phyloP scores from a whole-genome alignment of 768 basidiomycete genomes.

The Pisolithus marmoratus region DNA sequence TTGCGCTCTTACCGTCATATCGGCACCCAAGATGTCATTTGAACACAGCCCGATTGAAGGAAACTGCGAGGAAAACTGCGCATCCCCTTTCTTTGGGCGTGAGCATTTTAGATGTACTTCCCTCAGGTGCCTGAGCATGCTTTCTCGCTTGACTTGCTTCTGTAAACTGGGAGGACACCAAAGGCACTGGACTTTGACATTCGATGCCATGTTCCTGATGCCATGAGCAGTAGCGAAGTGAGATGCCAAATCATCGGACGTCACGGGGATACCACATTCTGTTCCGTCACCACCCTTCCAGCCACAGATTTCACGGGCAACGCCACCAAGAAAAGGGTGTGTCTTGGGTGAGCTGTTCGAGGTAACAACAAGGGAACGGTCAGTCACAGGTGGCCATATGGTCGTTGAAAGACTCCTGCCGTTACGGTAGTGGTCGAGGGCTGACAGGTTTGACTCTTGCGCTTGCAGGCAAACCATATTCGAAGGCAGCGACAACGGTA shows the following conservation, averaged over 20 bases:
- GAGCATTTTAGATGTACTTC: neutral
- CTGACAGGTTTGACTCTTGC: no score
- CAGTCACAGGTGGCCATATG: no score
- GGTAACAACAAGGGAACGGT: neutral
- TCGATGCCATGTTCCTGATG: neutral
- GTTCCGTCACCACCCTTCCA: neutral
- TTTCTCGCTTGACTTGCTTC: neutral
- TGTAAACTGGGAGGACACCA: neutral
- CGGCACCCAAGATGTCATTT: no score
- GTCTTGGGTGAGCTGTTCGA: no score
- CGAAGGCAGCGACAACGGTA: no score
- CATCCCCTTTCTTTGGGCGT: neutral
- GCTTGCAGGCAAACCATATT: no score
- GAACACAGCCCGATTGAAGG: neutral
- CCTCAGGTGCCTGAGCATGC: neutral
- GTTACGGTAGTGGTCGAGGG: no score
- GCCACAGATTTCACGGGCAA: neutral
- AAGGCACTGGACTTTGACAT: neutral
- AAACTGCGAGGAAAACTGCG: neutral
- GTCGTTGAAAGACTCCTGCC: no score
- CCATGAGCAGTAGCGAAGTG: neutral
- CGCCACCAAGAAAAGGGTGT: neutral
- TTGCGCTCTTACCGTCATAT: no score
- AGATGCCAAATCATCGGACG: neutral
- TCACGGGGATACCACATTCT: neutral